Percentiles rank a stretch among this genome's conserved stretches.
Evolutionary conservation across 495 filamentous ascomycete genomes (phyloP).

Genomic region (Platismatia glauca): DNA sequence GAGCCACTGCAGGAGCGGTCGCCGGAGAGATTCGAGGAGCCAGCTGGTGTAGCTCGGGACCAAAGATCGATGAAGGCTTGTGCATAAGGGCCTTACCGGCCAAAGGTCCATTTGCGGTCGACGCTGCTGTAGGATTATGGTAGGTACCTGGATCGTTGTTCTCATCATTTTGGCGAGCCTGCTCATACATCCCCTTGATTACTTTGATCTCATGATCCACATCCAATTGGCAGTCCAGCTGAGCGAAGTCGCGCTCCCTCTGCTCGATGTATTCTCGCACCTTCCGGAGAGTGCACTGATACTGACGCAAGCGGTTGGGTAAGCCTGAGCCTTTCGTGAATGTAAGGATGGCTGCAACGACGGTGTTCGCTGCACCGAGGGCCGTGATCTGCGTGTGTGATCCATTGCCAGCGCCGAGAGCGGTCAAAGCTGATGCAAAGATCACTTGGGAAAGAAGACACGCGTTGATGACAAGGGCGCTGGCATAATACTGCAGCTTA

Average conservation of each 20-base stretch:
- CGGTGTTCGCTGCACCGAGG: conserved; percentile 56
- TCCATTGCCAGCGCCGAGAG: conserved; percentile 50
- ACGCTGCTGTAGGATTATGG: conserved; percentile 8
- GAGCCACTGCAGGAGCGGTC: neutral
- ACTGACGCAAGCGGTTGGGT: conserved; percentile 49
- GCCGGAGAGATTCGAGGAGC: neutral
- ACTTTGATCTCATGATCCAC: conserved; percentile 10
- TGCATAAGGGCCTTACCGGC: neutral
- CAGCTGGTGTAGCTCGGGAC: neutral
- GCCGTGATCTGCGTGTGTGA: conserved; percentile 47
- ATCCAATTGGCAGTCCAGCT: conserved; percentile 12
- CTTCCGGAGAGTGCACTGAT: conserved; percentile 50
- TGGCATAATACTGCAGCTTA: conserved; percentile 22
- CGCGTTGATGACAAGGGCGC: conserved; percentile 42
- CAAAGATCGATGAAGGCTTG: neutral
- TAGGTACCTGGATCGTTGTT: conserved; percentile 21
- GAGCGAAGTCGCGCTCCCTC: conserved; percentile 38
- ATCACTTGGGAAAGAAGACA: conserved; percentile 52
- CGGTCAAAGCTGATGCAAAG: conserved; percentile 52
- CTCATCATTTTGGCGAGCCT: conserved; percentile 18
- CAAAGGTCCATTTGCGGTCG: neutral
- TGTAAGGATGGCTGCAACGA: conserved; percentile 54
- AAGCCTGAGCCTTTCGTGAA: conserved; percentile 55
- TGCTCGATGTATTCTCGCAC: conserved; percentile 58
- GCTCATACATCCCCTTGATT: conserved; percentile 18